These are phyloP conservation scores for Terana coerulea DNA, from an alignment of 768 basidiomycete species.

Conservation along the genomic window DNA sequence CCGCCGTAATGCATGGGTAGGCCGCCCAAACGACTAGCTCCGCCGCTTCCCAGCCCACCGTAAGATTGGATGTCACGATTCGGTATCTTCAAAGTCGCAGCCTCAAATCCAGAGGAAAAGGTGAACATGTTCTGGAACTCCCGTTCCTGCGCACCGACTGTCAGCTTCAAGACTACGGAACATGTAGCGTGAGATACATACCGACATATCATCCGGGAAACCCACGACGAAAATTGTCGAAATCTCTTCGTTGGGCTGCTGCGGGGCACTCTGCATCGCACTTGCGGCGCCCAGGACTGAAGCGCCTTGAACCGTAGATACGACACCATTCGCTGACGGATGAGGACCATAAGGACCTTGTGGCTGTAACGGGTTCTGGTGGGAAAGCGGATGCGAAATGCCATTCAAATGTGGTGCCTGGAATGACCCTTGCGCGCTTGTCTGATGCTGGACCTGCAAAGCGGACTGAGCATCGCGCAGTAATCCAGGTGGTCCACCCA, in stretches of 20 bases:
- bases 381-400: conserved; percentile 30
- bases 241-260: conserved; percentile 67
- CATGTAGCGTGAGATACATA: conserved; percentile 33
- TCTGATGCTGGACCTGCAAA: conserved; percentile 31
- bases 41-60: conserved; percentile 34
- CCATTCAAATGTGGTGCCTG: conserved; percentile 36
- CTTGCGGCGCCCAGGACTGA: conserved; percentile 1
- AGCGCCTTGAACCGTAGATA: conserved; percentile 4
- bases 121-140: conserved; percentile 99
- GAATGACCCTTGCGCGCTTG: conserved; percentile 25
- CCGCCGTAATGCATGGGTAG: conserved; percentile 35
- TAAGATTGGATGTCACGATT: conserved; percentile 86
- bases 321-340: conserved; percentile 41
- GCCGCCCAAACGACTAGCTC: conserved; percentile 15
- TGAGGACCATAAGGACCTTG: conserved; percentile 78
- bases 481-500: conserved; percentile 11
- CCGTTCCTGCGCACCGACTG: conserved; percentile 64
- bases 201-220: conserved; percentile 99
- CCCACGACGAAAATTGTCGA: conserved; percentile 98
- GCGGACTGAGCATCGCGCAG: conserved; percentile 27
- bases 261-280: conserved; percentile 22
- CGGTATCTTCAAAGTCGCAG: conserved; percentile 96
- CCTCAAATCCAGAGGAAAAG: conserved; percentile 93
- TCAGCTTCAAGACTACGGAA: conserved; percentile 9
- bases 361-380: conserved; percentile 42